These are phyloP conservation scores for Gryganskiella cystojenkinii DNA, from an alignment of 192 early-diverging fungal genomes.

Conservation along the genomic window DNA sequence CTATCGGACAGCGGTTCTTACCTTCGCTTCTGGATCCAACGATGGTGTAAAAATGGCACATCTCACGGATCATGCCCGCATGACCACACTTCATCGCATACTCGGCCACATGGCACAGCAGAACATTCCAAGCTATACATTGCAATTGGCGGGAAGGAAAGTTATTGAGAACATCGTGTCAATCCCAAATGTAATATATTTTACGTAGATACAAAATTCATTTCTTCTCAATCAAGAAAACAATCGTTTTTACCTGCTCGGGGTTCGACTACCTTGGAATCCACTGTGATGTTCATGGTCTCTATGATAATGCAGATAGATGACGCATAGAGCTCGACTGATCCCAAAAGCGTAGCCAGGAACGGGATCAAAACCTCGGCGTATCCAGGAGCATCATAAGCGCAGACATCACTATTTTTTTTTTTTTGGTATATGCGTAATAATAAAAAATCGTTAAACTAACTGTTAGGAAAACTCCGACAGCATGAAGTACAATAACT, in stretches of 20 bases:
- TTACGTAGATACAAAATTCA: too few species aligned
- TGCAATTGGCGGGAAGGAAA: too few species aligned
- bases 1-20: conserved; percentile 10
- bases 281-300: conserved; percentile 55
- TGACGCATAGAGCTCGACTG: conserved; percentile 53
- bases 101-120: conserved; percentile 57
- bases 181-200: too few species aligned
- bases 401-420: conserved; percentile 58
- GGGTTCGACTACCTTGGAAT: conserved; percentile 56
- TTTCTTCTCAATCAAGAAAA: too few species aligned
- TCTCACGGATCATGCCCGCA: conserved; percentile 38
- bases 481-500: not conserved
- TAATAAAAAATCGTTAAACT: too few species aligned
- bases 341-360: conserved; percentile 58
- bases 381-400: conserved; percentile 50
- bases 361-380: conserved; percentile 62
- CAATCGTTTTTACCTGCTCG: conserved; percentile 57
- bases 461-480: too few species aligned
- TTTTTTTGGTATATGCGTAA: too few species aligned
- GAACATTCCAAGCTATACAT: conserved; percentile 58
- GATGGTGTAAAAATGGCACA: conserved; percentile 62
- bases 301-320: conserved; percentile 60
- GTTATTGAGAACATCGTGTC: too few species aligned
- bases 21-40: conserved; percentile 61
- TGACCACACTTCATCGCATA: conserved; percentile 36